Evolutionary conservation across 208 protist genomes (phyloP).

Genomic region (Trypanosomatidae sp.): DNA sequence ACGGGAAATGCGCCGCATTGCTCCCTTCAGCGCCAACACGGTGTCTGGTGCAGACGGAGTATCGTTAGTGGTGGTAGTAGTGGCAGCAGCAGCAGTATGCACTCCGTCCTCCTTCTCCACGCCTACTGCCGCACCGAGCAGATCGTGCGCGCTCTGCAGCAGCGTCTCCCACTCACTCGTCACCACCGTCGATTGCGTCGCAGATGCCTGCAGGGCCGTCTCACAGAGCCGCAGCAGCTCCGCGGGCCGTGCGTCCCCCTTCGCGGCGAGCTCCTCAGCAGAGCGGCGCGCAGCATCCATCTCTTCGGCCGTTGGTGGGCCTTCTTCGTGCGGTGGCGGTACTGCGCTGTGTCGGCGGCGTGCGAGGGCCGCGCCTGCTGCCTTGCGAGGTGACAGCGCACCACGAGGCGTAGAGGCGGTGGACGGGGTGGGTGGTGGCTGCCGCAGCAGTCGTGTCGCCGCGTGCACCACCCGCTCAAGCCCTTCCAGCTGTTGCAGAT

Average conservation of each 20-base stretch:
- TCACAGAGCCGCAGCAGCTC: slow-evolving; percentile 17
- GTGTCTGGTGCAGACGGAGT: too few species aligned
- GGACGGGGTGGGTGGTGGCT: too few species aligned
- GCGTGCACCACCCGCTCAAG: slow-evolving; percentile 19
- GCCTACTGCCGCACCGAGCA: slow-evolving; percentile 10
- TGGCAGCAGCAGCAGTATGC: too few species aligned
- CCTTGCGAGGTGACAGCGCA: slow-evolving; percentile 1
- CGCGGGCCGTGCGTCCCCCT: slow-evolving; percentile 9
- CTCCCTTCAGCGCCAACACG: too few species aligned
- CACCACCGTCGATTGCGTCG: slow-evolving; percentile 14
- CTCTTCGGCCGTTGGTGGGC: slow-evolving; percentile 5
- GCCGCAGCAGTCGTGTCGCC: too few species aligned
- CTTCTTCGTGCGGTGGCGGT: not conserved
- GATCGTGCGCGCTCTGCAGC: slow-evolving; percentile 9
- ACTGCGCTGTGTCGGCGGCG: too few species aligned
- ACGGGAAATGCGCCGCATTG: too few species aligned
- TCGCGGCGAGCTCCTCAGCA: slow-evolving; percentile 14
- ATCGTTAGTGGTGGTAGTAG: too few species aligned
- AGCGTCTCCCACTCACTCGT: slow-evolving; percentile 27
- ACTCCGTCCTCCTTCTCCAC: too few species aligned
- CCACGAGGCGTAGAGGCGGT: slow-evolving; percentile 10
- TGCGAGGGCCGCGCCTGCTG: not conserved
- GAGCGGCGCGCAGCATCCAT: slow-evolving; percentile 6
- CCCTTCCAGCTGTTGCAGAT: slow-evolving; percentile 14
- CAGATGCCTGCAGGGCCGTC: slow-evolving; percentile 1